Conservation (phyloP, 306 rosid species). For the Argentina anserina region DNA sequence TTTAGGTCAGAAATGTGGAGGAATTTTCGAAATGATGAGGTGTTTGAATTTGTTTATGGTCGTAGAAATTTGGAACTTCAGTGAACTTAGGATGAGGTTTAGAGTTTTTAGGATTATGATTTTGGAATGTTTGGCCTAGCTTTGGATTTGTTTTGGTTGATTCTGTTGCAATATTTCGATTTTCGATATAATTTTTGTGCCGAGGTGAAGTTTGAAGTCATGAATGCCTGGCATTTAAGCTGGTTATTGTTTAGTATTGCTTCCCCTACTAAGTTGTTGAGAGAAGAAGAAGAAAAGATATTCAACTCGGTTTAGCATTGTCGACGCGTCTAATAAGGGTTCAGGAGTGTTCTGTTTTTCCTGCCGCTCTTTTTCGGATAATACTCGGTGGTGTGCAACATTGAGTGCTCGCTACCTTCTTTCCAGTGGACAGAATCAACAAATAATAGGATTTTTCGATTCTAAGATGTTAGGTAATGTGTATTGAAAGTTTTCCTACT, state of each 20-base stretch:
- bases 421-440: not conserved
- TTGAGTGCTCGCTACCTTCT: not conserved
- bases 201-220: not conserved
- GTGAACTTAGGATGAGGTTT: not conserved
- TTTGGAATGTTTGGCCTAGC: not conserved
- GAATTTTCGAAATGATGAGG: not conserved
- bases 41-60: not conserved
- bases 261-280: not conserved
- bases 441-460: not conserved
- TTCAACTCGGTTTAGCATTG: not conserved
- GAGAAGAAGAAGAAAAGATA: not conserved
- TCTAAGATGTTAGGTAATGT: not conserved
- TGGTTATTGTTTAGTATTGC: too few species aligned
- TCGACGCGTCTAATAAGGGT: not conserved
- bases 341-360: not conserved
- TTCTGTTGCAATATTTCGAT: not conserved
- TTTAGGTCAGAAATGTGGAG: not conserved
- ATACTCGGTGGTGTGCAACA: not conserved
- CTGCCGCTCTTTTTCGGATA: not conserved
- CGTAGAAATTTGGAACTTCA: constrained; percentile 2
- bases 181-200: not conserved
- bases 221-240: not conserved
- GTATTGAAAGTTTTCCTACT: not conserved
- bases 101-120: not conserved
- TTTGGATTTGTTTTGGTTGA: not conserved